Evolutionary conservation across 495 filamentous ascomycete genomes (phyloP).

Genomic region (Saxophila tyrrhenica): DNA sequence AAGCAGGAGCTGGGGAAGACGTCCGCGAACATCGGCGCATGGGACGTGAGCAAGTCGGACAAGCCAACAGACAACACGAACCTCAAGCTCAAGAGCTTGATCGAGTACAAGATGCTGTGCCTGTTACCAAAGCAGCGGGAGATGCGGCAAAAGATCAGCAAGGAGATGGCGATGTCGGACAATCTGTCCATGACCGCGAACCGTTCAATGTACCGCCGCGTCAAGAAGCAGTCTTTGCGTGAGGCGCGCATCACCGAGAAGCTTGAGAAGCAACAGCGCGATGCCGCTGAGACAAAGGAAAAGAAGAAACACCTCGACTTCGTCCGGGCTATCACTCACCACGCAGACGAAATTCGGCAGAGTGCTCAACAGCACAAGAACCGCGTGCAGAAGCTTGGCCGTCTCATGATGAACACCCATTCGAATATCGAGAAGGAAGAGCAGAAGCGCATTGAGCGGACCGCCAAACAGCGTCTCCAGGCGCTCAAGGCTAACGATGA

Average conservation of each 20-base stretch:
- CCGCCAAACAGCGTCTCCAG: constrained; percentile 97
- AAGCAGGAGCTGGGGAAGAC: constrained; percentile 71
- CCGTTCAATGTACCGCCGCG: constrained; percentile 71
- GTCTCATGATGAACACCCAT: constrained; percentile 76
- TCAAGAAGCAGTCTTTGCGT: constrained; percentile 93
- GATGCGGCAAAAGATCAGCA: constrained; percentile 71
- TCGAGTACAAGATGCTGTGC: constrained; percentile 81
- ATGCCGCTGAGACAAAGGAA: constrained; percentile 84
- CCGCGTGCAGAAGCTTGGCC: constrained; percentile 74
- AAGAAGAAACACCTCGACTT: constrained; percentile 94
- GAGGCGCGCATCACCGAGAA: constrained; percentile 97
- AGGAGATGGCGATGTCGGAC: constrained; percentile 83
- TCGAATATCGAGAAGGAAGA: constrained; percentile 98
- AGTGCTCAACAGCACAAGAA: constrained; percentile 51
- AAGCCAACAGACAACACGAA: constrained; percentile 63
- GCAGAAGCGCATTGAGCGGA: constrained; percentile 91
- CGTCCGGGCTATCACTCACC: constrained; percentile 58
- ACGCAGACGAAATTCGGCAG: constrained; percentile 49
- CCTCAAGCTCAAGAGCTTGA: constrained; percentile 76
- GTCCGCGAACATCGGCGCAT: constrained; percentile 68
- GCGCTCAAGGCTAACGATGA: constrained; percentile 98
- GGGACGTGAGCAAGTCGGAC: constrained; percentile 66
- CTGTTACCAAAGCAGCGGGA: constrained; percentile 75
- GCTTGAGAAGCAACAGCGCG: constrained; percentile 94
- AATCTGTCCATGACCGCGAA: constrained; percentile 94